phyloP scores from a whole-genome alignment of 306 rosid genomes.

The Echinosophora koreensis region DNA sequence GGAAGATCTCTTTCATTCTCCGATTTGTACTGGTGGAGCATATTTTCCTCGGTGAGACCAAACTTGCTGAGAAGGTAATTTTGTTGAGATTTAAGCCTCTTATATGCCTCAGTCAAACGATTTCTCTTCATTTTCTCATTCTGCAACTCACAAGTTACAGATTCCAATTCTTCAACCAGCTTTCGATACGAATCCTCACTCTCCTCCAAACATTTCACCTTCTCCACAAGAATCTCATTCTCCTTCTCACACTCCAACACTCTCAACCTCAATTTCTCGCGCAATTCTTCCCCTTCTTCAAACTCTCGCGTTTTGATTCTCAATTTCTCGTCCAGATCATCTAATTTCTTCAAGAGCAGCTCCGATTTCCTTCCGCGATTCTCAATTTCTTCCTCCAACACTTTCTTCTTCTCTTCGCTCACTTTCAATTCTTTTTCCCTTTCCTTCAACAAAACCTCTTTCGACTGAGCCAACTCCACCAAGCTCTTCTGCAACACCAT shows the following conservation, averaged over 20 bases:
- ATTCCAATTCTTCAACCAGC: constrained; percentile 51
- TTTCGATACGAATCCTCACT: constrained; percentile 50
- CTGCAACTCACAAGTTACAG: constrained; percentile 51
- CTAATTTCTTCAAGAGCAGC: constrained; percentile 47
- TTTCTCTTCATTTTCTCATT: constrained; percentile 61
- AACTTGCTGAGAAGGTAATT: constrained; percentile 62
- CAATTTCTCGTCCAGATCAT: constrained; percentile 54
- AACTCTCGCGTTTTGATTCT: constrained; percentile 48
- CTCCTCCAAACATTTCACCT: constrained; percentile 52
- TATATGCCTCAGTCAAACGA: constrained; percentile 57
- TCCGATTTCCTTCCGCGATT: constrained; percentile 58
- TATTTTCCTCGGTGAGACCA: constrained; percentile 68
- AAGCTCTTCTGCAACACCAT: constrained; percentile 56
- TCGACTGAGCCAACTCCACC: constrained; percentile 53
- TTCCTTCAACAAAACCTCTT: constrained; percentile 47
- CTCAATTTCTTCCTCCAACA: constrained; percentile 49
- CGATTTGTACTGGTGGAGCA: constrained; percentile 49
- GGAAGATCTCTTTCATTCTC: constrained; percentile 53
- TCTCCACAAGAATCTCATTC: constrained; percentile 51
- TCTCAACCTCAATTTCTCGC: constrained; percentile 46
- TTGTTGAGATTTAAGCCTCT: constrained; percentile 77
- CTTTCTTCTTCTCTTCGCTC: constrained; percentile 54
- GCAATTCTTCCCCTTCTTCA: constrained; percentile 51
- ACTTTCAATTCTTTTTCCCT: constrained; percentile 53
- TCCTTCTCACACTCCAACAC: constrained; percentile 52